Conservation (phyloP, 2,329 filamentous ascomycete species). For the Alternaria solani region DNA sequence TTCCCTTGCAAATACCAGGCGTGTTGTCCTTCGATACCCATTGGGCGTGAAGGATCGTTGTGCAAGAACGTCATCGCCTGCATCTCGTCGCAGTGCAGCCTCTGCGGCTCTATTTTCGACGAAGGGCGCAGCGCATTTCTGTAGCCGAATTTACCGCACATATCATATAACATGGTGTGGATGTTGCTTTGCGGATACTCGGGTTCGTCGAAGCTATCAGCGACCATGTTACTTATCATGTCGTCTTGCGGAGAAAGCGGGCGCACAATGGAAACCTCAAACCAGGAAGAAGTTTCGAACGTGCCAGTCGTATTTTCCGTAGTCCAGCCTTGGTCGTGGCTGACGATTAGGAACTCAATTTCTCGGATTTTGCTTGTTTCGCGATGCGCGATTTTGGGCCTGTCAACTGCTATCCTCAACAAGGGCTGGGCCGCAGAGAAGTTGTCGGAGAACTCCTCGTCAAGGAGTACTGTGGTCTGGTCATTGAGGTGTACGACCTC, state of each 20-base stretch:
- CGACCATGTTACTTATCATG: not conserved
- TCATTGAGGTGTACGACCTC: not conserved
- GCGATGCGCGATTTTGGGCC: not conserved
- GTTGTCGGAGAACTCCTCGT: conserved; percentile 12
- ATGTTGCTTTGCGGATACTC: conserved; percentile 1
- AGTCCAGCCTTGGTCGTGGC: conserved; percentile 35
- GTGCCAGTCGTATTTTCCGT: conserved; percentile 20
- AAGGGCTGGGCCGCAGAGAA: conserved; percentile 17
- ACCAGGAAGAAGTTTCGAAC: conserved; percentile 32
- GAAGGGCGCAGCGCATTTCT: conserved; percentile 15
- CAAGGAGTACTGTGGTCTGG: conserved; percentile 6
- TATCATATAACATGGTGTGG: not conserved
- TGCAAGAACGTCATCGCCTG: conserved; percentile 1
- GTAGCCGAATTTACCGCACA: not conserved
- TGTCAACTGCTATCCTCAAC: conserved; percentile 7
- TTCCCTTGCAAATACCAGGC: conserved; percentile 36
- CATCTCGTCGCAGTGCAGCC: conserved; percentile 22
- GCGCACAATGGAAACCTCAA: conserved; percentile 25
- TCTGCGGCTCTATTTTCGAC: conserved; percentile 15
- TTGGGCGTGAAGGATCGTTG: not conserved
- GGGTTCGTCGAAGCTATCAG: not conserved
- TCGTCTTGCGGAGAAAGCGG: not conserved
- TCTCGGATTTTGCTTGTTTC: conserved; percentile 18
- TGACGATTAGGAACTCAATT: conserved; percentile 27
- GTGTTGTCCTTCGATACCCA: conserved; percentile 18